phyloP scores from a whole-genome alignment of 1,284 basidiomycete genomes.

The Cystobasidium sp. region DNA sequence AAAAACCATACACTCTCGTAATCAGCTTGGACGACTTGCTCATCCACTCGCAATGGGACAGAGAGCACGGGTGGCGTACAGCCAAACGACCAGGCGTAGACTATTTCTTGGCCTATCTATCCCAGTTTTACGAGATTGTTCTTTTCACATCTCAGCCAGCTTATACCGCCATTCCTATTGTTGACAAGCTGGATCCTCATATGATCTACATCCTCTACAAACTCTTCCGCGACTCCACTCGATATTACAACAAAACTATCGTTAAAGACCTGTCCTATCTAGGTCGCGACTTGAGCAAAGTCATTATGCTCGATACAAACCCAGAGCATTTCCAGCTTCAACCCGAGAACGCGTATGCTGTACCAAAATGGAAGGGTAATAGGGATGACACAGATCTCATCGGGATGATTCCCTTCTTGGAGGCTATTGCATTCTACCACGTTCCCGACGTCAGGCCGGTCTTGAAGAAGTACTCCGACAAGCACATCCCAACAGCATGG shows the following conservation, averaged over 20 bases:
- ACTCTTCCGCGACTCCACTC: slow-evolving; percentile 87
- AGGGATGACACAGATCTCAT: slow-evolving; percentile 66
- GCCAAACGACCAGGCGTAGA: slow-evolving; percentile 85
- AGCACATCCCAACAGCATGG: slow-evolving; percentile 87
- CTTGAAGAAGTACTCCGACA: slow-evolving; percentile 79
- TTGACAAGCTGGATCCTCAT: slow-evolving; percentile 94
- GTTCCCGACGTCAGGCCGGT: slow-evolving; percentile 80
- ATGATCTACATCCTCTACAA: slow-evolving; percentile 85
- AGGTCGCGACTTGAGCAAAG: slow-evolving; percentile 90
- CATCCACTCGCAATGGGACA: slow-evolving; percentile 88
- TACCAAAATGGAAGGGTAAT: slow-evolving; percentile 85
- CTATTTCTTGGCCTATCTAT: slow-evolving; percentile 95
- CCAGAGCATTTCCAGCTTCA: slow-evolving; percentile 76
- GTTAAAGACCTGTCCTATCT: slow-evolving; percentile 83
- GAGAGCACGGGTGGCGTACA: slow-evolving; percentile 60
- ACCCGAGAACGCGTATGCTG: slow-evolving; percentile 84
- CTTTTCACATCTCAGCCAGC: slow-evolving; percentile 89
- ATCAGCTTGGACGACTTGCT: slow-evolving; percentile 91
- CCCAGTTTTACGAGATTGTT: slow-evolving; percentile 97
- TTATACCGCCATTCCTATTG: slow-evolving; percentile 85
- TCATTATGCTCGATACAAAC: slow-evolving; percentile 84
- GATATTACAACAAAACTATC: slow-evolving; percentile 68
- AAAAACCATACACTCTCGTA: slow-evolving; percentile 89
- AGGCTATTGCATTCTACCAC: slow-evolving; percentile 61
- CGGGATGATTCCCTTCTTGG: slow-evolving; percentile 93